These are phyloP conservation scores for Saccharomyces hybrid DNA, from an alignment of 1,139 yeast genomes.

Conservation along the genomic window DNA sequence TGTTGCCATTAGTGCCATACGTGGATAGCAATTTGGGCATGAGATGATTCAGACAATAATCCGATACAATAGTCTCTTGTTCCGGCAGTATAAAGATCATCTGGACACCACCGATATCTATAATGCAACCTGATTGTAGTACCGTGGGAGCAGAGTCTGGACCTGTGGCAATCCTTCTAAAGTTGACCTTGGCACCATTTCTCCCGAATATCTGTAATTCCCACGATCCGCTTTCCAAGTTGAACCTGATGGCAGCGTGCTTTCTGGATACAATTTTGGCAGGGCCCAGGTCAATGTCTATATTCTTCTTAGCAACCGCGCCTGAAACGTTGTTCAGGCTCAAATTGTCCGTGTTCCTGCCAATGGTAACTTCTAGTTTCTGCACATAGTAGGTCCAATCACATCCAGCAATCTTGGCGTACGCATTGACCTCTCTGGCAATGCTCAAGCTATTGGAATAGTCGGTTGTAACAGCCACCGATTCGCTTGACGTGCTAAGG, in stretches of 20 bases:
- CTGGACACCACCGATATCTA: slow-evolving; percentile 94
- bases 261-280: slow-evolving; percentile 89
- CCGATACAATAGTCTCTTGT: slow-evolving; percentile 58
- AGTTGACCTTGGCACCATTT: slow-evolving; percentile 89
- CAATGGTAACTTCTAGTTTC: slow-evolving; percentile 62
- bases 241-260: slow-evolving; percentile 80
- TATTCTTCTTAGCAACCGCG: slow-evolving; percentile 26
- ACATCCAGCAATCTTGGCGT: slow-evolving; percentile 83
- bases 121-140: slow-evolving; percentile 72
- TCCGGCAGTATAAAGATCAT: slow-evolving; percentile 98
- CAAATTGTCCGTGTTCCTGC: slow-evolving; percentile 62
- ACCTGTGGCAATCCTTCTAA: slow-evolving; percentile 42
- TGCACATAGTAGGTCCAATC: slow-evolving; percentile 91
- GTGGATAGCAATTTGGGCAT: slow-evolving; percentile 26
- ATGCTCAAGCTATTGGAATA: slow-evolving; percentile 59
- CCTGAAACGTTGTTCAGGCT: slow-evolving; percentile 11
- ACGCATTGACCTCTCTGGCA: slow-evolving; percentile 83
- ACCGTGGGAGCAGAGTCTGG: slow-evolving; percentile 42
- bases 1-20: slow-evolving; percentile 18
- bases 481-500: slow-evolving; percentile 37
- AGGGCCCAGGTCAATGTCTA: slow-evolving; percentile 91
- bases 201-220: slow-evolving; percentile 77
- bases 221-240: slow-evolving; percentile 72
- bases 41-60: slow-evolving; percentile 39
- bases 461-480: slow-evolving; percentile 38